phyloP scores from a whole-genome alignment of 805 yeast species.

The Pichia californica region DNA sequence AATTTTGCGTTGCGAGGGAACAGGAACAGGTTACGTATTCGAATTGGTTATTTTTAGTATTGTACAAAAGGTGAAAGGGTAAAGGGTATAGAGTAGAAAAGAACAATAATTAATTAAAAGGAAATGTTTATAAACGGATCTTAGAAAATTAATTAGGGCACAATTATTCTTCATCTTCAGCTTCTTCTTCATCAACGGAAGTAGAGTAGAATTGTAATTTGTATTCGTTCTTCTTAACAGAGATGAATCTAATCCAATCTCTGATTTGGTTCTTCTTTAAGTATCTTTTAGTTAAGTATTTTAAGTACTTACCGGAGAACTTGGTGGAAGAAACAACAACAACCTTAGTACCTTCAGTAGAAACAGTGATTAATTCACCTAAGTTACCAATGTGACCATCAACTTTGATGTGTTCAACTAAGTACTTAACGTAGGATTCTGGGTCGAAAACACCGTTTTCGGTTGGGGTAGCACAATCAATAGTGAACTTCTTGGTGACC shows the following conservation, averaged over 20 bases:
- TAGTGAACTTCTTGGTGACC: constrained; percentile 83
- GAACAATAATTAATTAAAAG: constrained; percentile 6
- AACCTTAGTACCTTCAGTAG: constrained; percentile 80
- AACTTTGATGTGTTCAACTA: constrained; percentile 98
- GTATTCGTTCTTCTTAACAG: constrained; percentile 92
- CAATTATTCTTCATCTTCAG: constrained; percentile 68
- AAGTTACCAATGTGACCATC: constrained; percentile 95
- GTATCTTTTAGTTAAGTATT: constrained; percentile 99
- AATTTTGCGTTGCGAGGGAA: too few species aligned
- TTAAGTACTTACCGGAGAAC: constrained; percentile 99
- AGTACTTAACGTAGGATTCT: constrained; percentile 94
- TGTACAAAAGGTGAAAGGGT: neutral
- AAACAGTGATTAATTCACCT: constrained; percentile 87
- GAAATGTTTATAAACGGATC: too few species aligned
- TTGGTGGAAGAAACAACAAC: constrained; percentile 85
- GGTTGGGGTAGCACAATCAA: constrained; percentile 96
- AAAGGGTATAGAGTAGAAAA: constrained; percentile 2
- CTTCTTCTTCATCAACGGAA: constrained; percentile 83
- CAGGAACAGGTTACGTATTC: too few species aligned
- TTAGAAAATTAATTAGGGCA: constrained; percentile 8
- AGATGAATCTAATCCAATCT: constrained; percentile 99
- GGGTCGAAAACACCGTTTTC: constrained; percentile 97
- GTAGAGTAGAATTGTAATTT: constrained; percentile 98
- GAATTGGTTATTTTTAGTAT: neutral
- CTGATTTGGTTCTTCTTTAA: constrained; percentile 99